Evolutionary conservation across 192 early-diverging fungal genomes (phyloP).

Genomic region (Phlyctochytrium planicorne): DNA sequence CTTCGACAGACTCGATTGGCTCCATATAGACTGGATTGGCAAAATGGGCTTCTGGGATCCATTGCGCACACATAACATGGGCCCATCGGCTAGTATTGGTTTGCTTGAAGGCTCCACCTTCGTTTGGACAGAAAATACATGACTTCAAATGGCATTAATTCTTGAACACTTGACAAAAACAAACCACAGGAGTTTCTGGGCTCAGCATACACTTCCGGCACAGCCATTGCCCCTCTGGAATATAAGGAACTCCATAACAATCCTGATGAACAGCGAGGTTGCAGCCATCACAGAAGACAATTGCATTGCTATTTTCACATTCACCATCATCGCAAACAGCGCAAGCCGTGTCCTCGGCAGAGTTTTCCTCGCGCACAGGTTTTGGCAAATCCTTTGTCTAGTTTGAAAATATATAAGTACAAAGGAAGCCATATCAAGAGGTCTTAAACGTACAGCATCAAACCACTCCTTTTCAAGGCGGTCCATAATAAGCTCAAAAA

Average conservation of each 20-base stretch:
- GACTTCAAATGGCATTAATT: constrained; percentile 35
- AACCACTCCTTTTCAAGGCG: constrained; percentile 97
- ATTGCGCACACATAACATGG: constrained; percentile 92
- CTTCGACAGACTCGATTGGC: constrained; percentile 89
- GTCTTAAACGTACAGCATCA: constrained; percentile 70
- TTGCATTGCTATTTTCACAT: constrained; percentile 98
- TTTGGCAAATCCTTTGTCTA: constrained; percentile 27
- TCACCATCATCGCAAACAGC: constrained; percentile 98
- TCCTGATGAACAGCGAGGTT: constrained; percentile 99
- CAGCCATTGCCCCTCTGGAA: constrained; percentile 99
- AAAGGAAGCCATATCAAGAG: too few species aligned
- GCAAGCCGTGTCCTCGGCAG: constrained; percentile 81
- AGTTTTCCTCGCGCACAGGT: constrained; percentile 38
- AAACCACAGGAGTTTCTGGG: constrained; percentile 79
- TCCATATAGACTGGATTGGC: constrained; percentile 96
- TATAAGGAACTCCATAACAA: constrained; percentile 98
- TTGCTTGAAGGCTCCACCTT: constrained; percentile 95
- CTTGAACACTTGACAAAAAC: constrained; percentile 11
- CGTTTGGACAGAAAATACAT: constrained; percentile 91
- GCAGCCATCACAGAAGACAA: constrained; percentile 99
- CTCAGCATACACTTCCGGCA: constrained; percentile 97
- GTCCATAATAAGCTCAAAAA: constrained; percentile 89
- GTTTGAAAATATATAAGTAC: too few species aligned
- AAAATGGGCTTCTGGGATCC: constrained; percentile 92
- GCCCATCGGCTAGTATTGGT: constrained; percentile 92